Evolutionary conservation across 78 protist species (phyloP).

Genomic region (Dictyostelium citrinum): DNA sequence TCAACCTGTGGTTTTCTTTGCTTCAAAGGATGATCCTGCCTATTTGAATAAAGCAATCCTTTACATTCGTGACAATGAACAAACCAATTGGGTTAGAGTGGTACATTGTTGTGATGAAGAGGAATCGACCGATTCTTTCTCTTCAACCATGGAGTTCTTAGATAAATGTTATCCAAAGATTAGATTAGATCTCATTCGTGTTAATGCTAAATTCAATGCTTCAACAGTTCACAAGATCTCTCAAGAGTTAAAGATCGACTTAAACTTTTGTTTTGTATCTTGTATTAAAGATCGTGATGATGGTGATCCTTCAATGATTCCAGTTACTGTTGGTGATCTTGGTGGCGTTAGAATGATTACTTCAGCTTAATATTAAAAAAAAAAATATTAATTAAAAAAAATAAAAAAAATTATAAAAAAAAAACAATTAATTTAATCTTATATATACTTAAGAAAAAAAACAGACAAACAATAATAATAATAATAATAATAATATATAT

Average conservation of each 20-base stretch:
- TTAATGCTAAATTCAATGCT: conserved; percentile 22
- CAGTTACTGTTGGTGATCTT: conserved; percentile 47
- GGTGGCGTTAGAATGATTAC: conserved; percentile 81
- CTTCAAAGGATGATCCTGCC: conserved; percentile 71
- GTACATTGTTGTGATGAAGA: conserved; percentile 79
- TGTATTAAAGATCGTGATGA: conserved; percentile 62
- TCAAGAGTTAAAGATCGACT: neutral
- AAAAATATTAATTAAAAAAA: too few relatives aligned
- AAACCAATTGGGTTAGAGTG: conserved; percentile 81
- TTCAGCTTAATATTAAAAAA: neutral
- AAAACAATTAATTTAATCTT: neutral
- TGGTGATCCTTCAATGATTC: conserved; percentile 2
- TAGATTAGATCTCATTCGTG: conserved; percentile 66
- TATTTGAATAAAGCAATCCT: conserved; percentile 85
- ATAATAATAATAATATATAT: neutral
- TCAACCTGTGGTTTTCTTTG: conserved; percentile 86
- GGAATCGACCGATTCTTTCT: conserved; percentile 1
- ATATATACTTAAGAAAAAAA: neutral
- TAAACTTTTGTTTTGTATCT: conserved; percentile 74
- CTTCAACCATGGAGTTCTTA: conserved; percentile 35
- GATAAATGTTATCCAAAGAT: conserved; percentile 79
- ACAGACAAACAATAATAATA: neutral
- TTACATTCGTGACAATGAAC: conserved; percentile 90
- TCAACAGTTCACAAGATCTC: conserved; percentile 24
- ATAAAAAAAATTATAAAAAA: neutral